These are phyloP conservation scores for Phytophthora chlamydospora DNA, from an alignment of 352 stramenopile genomes.

Conservation along the genomic window DNA sequence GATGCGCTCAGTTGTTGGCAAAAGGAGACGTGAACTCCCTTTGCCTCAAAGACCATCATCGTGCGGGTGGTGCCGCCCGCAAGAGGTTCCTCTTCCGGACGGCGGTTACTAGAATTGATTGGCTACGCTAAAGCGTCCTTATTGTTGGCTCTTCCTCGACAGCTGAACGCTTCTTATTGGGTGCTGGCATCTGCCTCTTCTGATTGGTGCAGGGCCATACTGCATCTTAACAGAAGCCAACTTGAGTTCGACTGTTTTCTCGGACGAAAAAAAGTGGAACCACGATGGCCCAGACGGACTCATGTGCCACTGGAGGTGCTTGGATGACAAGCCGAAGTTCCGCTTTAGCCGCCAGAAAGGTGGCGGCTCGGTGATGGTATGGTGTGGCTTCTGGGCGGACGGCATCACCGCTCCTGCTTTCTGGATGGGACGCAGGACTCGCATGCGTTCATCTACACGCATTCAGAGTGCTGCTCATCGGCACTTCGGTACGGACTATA, in stretches of 20 bases:
- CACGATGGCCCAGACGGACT: conserved; percentile 5
- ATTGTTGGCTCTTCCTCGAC: conserved; percentile 4
- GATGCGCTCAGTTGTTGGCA: conserved; percentile 12
- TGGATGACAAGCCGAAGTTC: background rate
- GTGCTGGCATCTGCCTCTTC: too few relatives aligned
- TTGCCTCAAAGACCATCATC: conserved; percentile 3
- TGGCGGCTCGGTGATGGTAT: conserved; percentile 9
- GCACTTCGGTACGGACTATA: conserved; percentile 7
- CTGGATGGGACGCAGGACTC: conserved; percentile 3
- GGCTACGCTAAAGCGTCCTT: background rate
- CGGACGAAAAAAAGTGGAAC: conserved; percentile 16
- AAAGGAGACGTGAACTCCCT: conserved; percentile 3
- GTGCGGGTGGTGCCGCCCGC: background rate
- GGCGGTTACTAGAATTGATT: conserved; percentile 3
- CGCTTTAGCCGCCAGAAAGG: conserved; percentile 8
- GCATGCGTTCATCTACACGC: conserved; percentile 12
- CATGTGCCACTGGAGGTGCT: background rate
- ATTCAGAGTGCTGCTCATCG: conserved; percentile 6
- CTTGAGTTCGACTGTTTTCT: conserved; percentile 4
- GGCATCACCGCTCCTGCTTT: background rate
- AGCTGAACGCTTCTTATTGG: conserved; percentile 1
- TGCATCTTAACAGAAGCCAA: conserved; percentile 7
- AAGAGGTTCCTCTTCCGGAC: background rate
- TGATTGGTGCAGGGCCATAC: too few relatives aligned
- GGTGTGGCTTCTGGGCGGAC: conserved; percentile 8